Conservation (phyloP, 2,329 filamentous ascomycete genomes). For the Metarhizium humberi region DNA sequence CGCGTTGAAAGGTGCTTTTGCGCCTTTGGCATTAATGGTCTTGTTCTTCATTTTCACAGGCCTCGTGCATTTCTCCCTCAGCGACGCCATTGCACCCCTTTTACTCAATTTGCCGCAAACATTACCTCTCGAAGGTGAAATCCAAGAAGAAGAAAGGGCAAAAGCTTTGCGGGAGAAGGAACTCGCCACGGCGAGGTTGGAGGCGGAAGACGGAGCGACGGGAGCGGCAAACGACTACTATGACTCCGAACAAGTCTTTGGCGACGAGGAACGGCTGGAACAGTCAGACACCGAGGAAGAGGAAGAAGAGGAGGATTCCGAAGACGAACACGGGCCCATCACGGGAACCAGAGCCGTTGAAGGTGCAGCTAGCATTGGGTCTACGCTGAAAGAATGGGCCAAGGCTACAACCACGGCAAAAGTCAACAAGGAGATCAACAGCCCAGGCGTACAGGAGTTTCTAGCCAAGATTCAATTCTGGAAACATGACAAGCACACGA, state of each 20-base stretch:
- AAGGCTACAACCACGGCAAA: conserved; percentile 28
- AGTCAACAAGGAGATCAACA: conserved; percentile 14
- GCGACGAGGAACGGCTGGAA: conserved; percentile 19
- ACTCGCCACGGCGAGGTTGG: conserved; percentile 13
- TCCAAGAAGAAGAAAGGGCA: conserved; percentile 35
- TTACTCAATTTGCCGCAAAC: conserved; percentile 72
- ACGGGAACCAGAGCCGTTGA: conserved; percentile 25
- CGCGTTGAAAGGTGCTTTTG: conserved; percentile 55
- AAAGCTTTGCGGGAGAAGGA: conserved; percentile 25
- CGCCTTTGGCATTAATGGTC: conserved; percentile 67
- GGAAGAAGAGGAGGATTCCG: conserved; percentile 12
- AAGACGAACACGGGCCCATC: conserved; percentile 15
- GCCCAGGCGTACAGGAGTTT: conserved; percentile 18
- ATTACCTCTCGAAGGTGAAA: conserved; percentile 46
- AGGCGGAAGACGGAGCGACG: conserved; percentile 8
- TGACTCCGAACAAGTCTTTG: conserved; percentile 24
- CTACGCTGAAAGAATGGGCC: conserved; percentile 22
- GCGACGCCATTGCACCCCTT: conserved; percentile 64
- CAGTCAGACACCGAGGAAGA: conserved; percentile 18
- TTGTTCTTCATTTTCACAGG: conserved; percentile 65
- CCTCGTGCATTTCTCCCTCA: conserved; percentile 67
- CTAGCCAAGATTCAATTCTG: conserved; percentile 18
- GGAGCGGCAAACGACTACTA: conserved; percentile 27
- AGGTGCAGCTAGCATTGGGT: conserved; percentile 25
- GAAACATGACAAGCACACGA: conserved; percentile 15